Base-by-base conservation (phyloP, 306 rosid genomes). In the Vigna trinervia region DNA sequence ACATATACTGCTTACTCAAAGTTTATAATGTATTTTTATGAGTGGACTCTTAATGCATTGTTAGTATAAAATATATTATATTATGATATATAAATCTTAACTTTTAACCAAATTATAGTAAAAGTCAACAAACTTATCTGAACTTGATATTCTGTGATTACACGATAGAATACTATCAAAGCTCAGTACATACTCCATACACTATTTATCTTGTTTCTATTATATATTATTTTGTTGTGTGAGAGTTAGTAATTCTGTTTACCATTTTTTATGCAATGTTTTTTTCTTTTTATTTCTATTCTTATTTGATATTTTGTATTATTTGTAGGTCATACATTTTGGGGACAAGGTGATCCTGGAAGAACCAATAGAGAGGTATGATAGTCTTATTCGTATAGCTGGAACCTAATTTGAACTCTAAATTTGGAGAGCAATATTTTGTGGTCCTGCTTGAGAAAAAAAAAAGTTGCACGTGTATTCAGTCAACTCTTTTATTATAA, bases 291-390 rank as follows among this genome's bases (percentile, higher is more conserved):
- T 23, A 10, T 70, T 61, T 75, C 45, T 39, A 22, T 53, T 10
- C 73, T 30, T 32, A 14, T 59, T 28, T 62, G 7, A 56, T 78
- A 38, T 57, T 80, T 62, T 79, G 48, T 85, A 23, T 75, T 81
- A 30, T 51, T 32, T 36, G 83, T 82, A 95, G 99, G 87, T 90
- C 52, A 75, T 86, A 78, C 82, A 85, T 83, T 95, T 95, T 6
- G 96, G 97, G 69, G 99, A 95, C 88, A 95, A 88, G 83, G 90
- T 86, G 78, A 95, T 95, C 53, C 90, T 91, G 54, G 94, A 95
- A 86, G 96, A 90, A 64, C 97, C 98, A 59, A 57, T 95, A 77
- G 98, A 92, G 88, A 91, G 97, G 99, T 95, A 85, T 61, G 88
- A 81, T 52, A 68, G 72, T 51, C 67, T 41, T 41, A 69, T 82